These are phyloP conservation scores for Colletotrichum tropicicola DNA, from an alignment of 2,329 filamentous ascomycete genomes.

Conservation along the genomic window DNA sequence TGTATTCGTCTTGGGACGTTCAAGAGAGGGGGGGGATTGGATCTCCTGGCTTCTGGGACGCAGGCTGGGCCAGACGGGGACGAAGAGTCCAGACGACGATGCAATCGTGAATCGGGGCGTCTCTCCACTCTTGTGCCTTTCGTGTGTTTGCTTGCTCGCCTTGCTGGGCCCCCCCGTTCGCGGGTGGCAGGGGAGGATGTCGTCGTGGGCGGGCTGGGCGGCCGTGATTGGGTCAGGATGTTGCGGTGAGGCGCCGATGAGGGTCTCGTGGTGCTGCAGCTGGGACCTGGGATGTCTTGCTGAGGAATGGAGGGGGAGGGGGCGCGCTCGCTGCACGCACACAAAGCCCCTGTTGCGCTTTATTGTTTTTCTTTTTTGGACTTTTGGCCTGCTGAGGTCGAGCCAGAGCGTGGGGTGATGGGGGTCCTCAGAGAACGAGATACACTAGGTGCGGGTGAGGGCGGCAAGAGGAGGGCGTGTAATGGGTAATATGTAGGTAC, in stretches of 20 bases:
- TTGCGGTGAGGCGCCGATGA: constrained; percentile 28
- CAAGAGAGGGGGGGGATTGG: not conserved
- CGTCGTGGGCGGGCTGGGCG: constrained; percentile 20
- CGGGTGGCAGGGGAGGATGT: constrained; percentile 22
- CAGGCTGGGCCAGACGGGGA: constrained; percentile 20
- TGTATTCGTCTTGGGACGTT: not conserved
- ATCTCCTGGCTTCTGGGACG: not conserved
- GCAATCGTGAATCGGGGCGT: constrained; percentile 3
- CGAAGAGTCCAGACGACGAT: not conserved
- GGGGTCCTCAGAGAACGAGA: not conserved
- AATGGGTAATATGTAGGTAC: constrained; percentile 11
- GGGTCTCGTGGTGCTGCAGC: constrained; percentile 27
- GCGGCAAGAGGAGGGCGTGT: not conserved
- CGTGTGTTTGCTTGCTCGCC: not conserved
- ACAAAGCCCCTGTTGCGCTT: not conserved
- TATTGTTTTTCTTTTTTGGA: not conserved
- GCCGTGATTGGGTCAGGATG: constrained; percentile 29
- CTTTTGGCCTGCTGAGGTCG: not conserved
- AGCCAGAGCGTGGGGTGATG: constrained; percentile 22
- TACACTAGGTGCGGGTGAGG: not conserved
- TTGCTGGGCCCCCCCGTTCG: constrained; percentile 10
- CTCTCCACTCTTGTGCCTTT: constrained; percentile 2
- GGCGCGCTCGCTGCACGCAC: not conserved
- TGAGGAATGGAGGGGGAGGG: constrained; percentile 21
- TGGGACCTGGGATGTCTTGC: constrained; percentile 31